Percentiles rank a stretch among this genome's conserved stretches.
Evolutionary conservation across 1,139 yeast genomes (phyloP).

Genomic region (Geotrichum restrictum): DNA sequence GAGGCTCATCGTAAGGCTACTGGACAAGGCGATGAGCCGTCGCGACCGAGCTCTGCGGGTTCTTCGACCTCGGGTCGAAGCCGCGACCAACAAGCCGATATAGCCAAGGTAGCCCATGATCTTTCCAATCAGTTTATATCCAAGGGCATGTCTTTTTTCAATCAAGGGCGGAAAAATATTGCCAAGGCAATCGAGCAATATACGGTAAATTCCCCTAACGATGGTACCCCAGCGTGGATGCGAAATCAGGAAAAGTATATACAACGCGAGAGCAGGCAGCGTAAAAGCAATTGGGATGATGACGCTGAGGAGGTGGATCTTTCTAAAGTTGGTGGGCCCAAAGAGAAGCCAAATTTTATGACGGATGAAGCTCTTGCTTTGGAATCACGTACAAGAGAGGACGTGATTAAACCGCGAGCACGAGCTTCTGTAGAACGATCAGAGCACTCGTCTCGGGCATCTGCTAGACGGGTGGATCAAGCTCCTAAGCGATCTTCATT

Average conservation of each 20-base stretch:
- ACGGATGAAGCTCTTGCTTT: constrained; percentile 22
- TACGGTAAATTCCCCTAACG: constrained; percentile 37
- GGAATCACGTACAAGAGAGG: constrained; percentile 12
- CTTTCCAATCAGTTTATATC: constrained; percentile 60
- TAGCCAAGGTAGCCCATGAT: constrained; percentile 52
- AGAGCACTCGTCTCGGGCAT: not conserved
- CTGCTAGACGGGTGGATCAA: not conserved
- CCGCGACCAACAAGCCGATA: constrained; percentile 31
- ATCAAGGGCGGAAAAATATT: constrained; percentile 58
- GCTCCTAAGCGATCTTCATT: not conserved
- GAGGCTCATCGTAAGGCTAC: constrained; percentile 47
- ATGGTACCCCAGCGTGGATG: constrained; percentile 78
- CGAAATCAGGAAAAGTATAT: constrained; percentile 42
- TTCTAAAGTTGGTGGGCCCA: constrained; percentile 1
- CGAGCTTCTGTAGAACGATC: not conserved
- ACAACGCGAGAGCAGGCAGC: constrained; percentile 15
- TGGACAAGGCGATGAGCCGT: constrained; percentile 15
- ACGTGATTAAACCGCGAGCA: constrained; percentile 1
- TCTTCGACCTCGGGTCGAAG: constrained; percentile 4
- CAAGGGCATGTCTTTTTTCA: constrained; percentile 59
- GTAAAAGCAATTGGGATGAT: constrained; percentile 19
- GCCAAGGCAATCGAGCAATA: constrained; percentile 64
- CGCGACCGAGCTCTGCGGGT: constrained; percentile 19
- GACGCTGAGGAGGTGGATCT: constrained; percentile 24
- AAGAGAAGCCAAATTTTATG: constrained; percentile 1